Evolutionary conservation across 805 yeast genomes (phyloP).

Genomic region (Metschnikowia reukaufii): DNA sequence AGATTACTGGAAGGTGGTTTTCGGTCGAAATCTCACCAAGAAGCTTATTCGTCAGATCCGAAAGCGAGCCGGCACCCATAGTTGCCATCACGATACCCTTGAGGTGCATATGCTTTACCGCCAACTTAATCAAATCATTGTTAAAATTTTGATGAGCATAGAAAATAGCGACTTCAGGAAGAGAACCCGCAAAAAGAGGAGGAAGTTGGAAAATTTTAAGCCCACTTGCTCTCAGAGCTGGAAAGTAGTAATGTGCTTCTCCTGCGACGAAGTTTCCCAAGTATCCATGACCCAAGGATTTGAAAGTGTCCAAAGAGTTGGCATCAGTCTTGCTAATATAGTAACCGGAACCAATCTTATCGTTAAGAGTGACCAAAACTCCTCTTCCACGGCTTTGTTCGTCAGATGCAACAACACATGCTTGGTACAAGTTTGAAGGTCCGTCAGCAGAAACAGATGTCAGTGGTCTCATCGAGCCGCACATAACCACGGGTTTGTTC

Average conservation of each 20-base stretch:
- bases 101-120: constrained; percentile 44
- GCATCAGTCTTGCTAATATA: constrained; percentile 71
- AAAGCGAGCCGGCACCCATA: constrained; percentile 70
- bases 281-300: constrained; percentile 66
- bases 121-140: constrained; percentile 46
- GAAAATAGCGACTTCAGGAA: constrained; percentile 52
- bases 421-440: constrained; percentile 70
- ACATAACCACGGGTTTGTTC: constrained; percentile 59
- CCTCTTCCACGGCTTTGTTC: constrained; percentile 55
- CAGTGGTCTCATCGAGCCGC: constrained; percentile 76
- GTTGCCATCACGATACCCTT: constrained; percentile 65
- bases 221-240: constrained; percentile 59
- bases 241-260: constrained; percentile 62
- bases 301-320: constrained; percentile 68
- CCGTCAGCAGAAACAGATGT: constrained; percentile 72
- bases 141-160: constrained; percentile 64
- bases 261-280: constrained; percentile 69
- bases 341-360: constrained; percentile 67
- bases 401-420: constrained; percentile 61
- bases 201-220: constrained; percentile 25
- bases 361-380: constrained; percentile 63
- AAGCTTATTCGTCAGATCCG: constrained; percentile 48
- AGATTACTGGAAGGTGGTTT: constrained; percentile 53
- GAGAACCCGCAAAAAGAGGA: constrained; percentile 21
- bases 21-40: constrained; percentile 38